Percentiles rank a stretch among this genome's conserved stretches.
Conservation (phyloP, 2,329 filamentous ascomycete genomes). For the Salinomyces thailandicus region DNA sequence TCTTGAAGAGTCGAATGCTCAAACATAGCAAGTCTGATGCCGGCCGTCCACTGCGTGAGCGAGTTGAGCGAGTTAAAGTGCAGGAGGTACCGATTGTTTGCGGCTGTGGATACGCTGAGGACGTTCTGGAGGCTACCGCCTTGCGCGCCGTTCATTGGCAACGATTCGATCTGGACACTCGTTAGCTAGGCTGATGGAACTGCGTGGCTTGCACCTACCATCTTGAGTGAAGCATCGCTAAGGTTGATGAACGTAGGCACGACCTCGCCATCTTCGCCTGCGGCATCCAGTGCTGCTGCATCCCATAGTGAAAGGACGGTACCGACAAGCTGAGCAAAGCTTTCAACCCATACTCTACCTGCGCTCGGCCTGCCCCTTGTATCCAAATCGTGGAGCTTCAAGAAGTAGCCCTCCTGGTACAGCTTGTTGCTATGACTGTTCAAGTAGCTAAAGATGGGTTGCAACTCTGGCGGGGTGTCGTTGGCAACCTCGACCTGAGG, state of each 20-base stretch:
- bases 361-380: conserved; percentile 74
- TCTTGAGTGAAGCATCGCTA: conserved; percentile 94
- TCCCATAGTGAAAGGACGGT: conserved; percentile 95
- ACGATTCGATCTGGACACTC: conserved; percentile 47
- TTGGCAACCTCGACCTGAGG: conserved; percentile 73
- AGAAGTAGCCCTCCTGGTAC: conserved; percentile 94
- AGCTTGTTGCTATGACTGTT: conserved; percentile 94
- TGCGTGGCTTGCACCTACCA: conserved; percentile 48
- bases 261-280: conserved; percentile 74
- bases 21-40: conserved; percentile 85
- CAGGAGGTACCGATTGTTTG: conserved; percentile 85
- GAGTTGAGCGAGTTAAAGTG: conserved; percentile 95
- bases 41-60: conserved; percentile 88
- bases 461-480: conserved; percentile 83
- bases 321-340: conserved; percentile 90
- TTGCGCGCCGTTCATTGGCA: conserved; percentile 67
- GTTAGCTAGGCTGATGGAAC: background rate
- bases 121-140: conserved; percentile 87
- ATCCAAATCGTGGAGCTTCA: conserved; percentile 93
- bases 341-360: conserved; percentile 89
- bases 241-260: conserved; percentile 91
- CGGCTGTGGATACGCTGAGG: conserved; percentile 87
- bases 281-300: conserved; percentile 78
- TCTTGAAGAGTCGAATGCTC: conserved; percentile 90
- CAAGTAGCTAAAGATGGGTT: conserved; percentile 85